Evolutionary conservation across 352 stramenopile species (phyloP), one percentile per base, ranked within the genome.

Genomic region (Achlya hypogyna): DNA sequence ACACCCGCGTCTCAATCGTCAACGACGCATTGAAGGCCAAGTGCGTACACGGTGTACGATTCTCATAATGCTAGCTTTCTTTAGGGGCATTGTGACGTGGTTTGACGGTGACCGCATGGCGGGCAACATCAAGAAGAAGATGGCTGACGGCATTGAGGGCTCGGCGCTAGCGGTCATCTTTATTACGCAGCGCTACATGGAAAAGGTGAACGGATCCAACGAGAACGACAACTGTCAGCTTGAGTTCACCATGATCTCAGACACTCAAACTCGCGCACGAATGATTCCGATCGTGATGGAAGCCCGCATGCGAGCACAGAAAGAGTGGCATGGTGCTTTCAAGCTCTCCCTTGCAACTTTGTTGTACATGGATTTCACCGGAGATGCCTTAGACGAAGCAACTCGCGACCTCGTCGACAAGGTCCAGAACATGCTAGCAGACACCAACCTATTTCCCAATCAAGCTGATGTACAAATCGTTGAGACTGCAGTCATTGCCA

Each of bases 111-210:
- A 45, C 38, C 38, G 38, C 38, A 45, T 45, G 20, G 20, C 32
- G 22, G 54, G 54, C 54, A 64, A 52, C 28, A 38, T 64, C 16
- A 64, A 64, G 35, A 52, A 64, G 40, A 35, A 29, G 18, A 52
- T 64, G 54, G 47, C 47, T 32, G 25, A 62, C 29, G 53, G 53
- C 53, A 64, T 64, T 38, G 54, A 64, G 35, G 32, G 32, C 40
- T 35, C 54, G 8, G 31, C 20, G 5, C 32, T 52, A 2, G 47
- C 47, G 25, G 54, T 51, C 2, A 38, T 64, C 35, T 64, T 64
- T 52, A 38, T 52, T 4, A 52, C 38, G 0, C 54, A 52, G 54
- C 54, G 54, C 14, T 64, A 64, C 20, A 64, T 64, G 23, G 32
- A 45, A 6, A 64, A 52, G 47, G 54, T 51, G 12, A 38, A 38